phyloP scores from a whole-genome alignment of 1,284 basidiomycete genomes.

The Stygiomarasmius scandens region DNA sequence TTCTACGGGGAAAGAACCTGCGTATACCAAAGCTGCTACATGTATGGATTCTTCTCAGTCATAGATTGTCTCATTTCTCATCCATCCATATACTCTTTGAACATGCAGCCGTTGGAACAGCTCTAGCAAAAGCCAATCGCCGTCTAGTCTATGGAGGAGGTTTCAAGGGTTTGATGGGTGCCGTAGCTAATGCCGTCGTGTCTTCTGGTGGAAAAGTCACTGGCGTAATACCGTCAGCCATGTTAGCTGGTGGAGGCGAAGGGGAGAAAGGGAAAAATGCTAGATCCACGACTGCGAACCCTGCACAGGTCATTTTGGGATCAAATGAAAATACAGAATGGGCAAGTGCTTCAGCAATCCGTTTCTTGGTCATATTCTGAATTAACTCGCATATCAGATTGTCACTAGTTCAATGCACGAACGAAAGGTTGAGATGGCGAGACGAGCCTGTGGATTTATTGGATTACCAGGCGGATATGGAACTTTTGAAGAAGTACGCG shows the following conservation, averaged over 20 bases:
- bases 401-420: constrained; percentile 91
- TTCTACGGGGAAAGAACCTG: constrained; percentile 61
- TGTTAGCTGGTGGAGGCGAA: constrained; percentile 67
- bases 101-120: constrained; percentile 66
- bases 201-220: constrained; percentile 74
- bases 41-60: constrained; percentile 48
- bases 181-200: constrained; percentile 73
- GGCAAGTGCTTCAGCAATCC: constrained; percentile 28
- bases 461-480: constrained; percentile 91
- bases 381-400: constrained; percentile 42
- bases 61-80: background rate
- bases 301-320: constrained; percentile 33
- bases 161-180: constrained; percentile 83
- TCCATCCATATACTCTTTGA: background rate
- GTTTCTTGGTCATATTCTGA: background rate
- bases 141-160: constrained; percentile 90
- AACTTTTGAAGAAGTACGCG: constrained; percentile 83
- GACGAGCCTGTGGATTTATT: constrained; percentile 76
- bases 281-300: background rate
- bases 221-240: constrained; percentile 83
- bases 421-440: constrained; percentile 88
- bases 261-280: constrained; percentile 39
- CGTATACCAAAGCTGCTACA: constrained; percentile 66
- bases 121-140: constrained; percentile 64
- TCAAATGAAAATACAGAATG: constrained; percentile 36